Conservation (phyloP, 805 yeast species). For the Naumovozyma castellii region DNA sequence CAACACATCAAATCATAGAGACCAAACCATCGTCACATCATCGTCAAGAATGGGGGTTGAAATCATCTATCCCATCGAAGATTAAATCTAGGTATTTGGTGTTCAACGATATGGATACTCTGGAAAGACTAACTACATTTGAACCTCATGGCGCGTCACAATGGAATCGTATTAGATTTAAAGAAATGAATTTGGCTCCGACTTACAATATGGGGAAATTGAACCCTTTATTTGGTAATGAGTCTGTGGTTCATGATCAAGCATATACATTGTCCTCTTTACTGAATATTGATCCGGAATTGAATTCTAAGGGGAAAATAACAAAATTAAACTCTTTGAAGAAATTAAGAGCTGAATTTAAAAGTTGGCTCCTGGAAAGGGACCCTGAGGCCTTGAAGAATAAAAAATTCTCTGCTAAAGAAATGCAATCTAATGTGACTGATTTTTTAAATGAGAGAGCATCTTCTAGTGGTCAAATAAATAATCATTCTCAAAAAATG, state of each 20-base stretch:
- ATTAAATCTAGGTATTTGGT: constrained; percentile 51
- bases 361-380: constrained; percentile 42
- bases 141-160: constrained; percentile 50
- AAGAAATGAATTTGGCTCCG: constrained; percentile 49
- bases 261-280: constrained; percentile 17
- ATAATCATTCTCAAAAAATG: constrained; percentile 21
- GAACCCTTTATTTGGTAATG: constrained; percentile 30
- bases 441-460: constrained; percentile 30
- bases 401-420: constrained; percentile 23
- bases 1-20: constrained; percentile 66
- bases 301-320: neutral
- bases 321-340: constrained; percentile 4
- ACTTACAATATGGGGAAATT: constrained; percentile 16
- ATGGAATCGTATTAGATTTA: constrained; percentile 55
- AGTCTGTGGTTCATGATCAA: constrained; percentile 5
- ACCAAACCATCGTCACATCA: constrained; percentile 55
- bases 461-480: constrained; percentile 2
- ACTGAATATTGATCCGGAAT: constrained; percentile 7
- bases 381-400: constrained; percentile 36
- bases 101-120: constrained; percentile 56
- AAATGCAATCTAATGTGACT: constrained; percentile 33
- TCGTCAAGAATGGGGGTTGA: constrained; percentile 69
- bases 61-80: constrained; percentile 57
- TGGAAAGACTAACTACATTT: constrained; percentile 59
- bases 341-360: constrained; percentile 39